Evolutionary conservation across 2,329 filamentous ascomycete genomes (phyloP).

Genomic region (Fusarium vanettenii): DNA sequence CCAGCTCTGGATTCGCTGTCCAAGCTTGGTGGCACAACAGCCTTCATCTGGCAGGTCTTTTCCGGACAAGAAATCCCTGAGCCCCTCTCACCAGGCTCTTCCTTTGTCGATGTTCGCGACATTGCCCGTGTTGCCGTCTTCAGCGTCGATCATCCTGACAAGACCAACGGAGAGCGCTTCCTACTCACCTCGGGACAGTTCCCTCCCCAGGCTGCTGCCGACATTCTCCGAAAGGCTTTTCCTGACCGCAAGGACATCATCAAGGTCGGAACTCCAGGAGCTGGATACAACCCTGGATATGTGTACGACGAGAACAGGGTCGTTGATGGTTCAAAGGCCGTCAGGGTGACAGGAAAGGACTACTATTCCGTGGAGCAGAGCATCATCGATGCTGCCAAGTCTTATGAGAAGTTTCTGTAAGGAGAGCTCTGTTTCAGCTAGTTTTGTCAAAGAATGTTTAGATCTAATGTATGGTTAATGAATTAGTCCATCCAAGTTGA

Average conservation of each 20-base stretch:
- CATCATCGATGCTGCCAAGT: slow-evolving; percentile 38
- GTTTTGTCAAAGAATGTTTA: neutral
- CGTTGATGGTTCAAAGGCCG: slow-evolving; percentile 34
- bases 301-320: slow-evolving; percentile 12
- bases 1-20: slow-evolving; percentile 27
- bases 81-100: slow-evolving; percentile 14
- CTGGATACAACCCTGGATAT: slow-evolving; percentile 32
- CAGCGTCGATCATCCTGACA: slow-evolving; percentile 31
- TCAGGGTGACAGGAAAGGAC: slow-evolving; percentile 30
- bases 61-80: slow-evolving; percentile 38
- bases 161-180: slow-evolving; percentile 36
- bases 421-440: neutral
- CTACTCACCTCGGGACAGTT: slow-evolving; percentile 31
- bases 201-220: slow-evolving; percentile 37
- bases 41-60: slow-evolving; percentile 38
- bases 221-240: slow-evolving; percentile 39
- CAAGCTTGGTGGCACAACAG: slow-evolving; percentile 35
- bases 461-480: neutral
- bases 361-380: slow-evolving; percentile 33
- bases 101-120: slow-evolving; percentile 40
- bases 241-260: slow-evolving; percentile 33
- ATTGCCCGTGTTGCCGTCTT: slow-evolving; percentile 38
- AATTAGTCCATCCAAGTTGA: neutral
- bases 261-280: slow-evolving; percentile 33
- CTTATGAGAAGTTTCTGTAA: slow-evolving; percentile 35